These are phyloP conservation scores for Caryopteris hybrid DNA, from an alignment of 305 asterid species.

Conservation along the genomic window DNA sequence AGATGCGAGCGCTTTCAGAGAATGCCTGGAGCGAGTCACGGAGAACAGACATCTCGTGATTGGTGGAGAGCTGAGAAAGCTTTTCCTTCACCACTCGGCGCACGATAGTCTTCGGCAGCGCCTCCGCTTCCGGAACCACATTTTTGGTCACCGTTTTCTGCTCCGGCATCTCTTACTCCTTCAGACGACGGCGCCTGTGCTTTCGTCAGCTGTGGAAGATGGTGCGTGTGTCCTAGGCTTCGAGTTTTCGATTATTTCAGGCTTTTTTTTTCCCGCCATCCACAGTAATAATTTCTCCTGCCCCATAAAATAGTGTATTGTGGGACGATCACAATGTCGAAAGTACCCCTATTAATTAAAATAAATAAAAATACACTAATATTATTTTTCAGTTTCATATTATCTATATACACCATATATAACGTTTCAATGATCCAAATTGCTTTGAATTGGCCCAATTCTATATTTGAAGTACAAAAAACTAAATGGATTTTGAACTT, in stretches of 20 bases:
- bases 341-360: background rate
- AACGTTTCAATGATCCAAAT: no score
- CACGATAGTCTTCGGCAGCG: conserved; percentile 81
- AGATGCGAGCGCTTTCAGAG: conserved; percentile 78
- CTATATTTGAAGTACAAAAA: no score
- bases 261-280: conserved; percentile 32
- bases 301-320: no score
- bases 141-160: conserved; percentile 28
- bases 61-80: conserved; percentile 71
- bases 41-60: conserved; percentile 56
- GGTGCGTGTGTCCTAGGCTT: background rate
- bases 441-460: no score
- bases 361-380: no score
- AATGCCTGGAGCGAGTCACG: conserved; percentile 73
- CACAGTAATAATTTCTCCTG: background rate
- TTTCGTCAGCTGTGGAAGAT: conserved; percentile 17
- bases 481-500: no score
- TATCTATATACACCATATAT: no score
- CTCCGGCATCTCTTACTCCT: conserved; percentile 29
- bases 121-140: conserved; percentile 50
- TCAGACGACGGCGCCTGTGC: conserved; percentile 19
- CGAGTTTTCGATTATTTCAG: background rate
- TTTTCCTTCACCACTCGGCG: conserved; percentile 89
- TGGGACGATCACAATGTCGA: background rate
- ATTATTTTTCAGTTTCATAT: no score